These are phyloP conservation scores for Flaveria trinervia DNA, from an alignment of 129 eudicot genomes.

Conservation along the genomic window DNA sequence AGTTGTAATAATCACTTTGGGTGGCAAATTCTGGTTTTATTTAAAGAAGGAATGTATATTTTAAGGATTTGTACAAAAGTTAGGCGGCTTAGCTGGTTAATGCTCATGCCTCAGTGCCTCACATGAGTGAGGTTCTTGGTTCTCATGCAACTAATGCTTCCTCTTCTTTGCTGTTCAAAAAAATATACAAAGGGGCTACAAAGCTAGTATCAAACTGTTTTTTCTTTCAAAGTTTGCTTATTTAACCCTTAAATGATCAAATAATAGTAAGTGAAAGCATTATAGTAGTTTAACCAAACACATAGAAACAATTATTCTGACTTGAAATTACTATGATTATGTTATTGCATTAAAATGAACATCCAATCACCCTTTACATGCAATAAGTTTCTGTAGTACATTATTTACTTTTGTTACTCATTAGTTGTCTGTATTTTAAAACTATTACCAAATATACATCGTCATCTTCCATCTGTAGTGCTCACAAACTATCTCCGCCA, in stretches of 20 bases:
- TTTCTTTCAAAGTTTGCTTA: not conserved
- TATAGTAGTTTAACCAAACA: not conserved
- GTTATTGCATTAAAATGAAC: not conserved
- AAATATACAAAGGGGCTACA: not conserved
- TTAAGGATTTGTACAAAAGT: too few relatives aligned
- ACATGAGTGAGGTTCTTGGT: too few relatives aligned
- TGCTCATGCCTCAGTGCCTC: too few relatives aligned
- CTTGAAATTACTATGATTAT: too few relatives aligned
- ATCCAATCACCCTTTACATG: not conserved
- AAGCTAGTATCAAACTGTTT: not conserved
- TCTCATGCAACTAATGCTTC: too few relatives aligned
- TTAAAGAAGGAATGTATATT: not conserved
- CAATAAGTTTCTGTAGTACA: not conserved
- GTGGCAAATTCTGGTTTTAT: not conserved
- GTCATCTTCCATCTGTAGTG: not conserved
- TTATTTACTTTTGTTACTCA: not conserved
- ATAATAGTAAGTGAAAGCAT: not conserved
- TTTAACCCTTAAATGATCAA: not conserved
- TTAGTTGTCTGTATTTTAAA: not conserved
- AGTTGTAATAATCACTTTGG: slow-evolving; percentile 2
- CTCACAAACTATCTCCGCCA: not conserved
- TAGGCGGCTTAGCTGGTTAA: too few relatives aligned
- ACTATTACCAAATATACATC: not conserved
- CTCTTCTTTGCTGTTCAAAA: too few relatives aligned
- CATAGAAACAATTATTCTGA: not conserved